Base-by-base conservation (phyloP, 768 basidiomycete genomes). In the Clavaria fumosa region DNA sequence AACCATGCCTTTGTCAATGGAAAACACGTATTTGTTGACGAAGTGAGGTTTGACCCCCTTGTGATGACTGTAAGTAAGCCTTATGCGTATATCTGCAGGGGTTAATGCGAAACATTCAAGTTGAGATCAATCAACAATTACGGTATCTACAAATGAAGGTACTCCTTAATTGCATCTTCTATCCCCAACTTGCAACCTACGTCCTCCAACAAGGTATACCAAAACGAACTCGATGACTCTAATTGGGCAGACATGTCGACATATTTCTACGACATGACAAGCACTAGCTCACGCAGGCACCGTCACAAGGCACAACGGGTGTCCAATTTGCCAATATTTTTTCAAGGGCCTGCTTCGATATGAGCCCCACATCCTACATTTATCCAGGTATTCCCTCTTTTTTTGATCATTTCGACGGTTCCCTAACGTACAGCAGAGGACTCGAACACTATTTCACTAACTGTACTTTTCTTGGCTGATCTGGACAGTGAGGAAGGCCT, bases 251-350 rank as follows among this genome's bases (percentile, higher is more conserved):
- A 66, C 22, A 67, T 84, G 38, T 57, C 70, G 21, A 78, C 66
- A 10, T 89, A 83, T 58, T 97, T 96, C 60, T 96, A 93, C 51
- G 86, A 93, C 48, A 67, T 90, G 4, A 83, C 90, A 1, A 71
- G 70, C 0, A 75, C 84, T 0, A 63, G 64, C 28, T 60, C 66
- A 39, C 67, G 78, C 7, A 60, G 95, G n/a, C 96, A 88, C 54
- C 62, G 57, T 19, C 72, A 81, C 50, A 75, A 5, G 57, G 57
- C 10, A 46, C 64, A 2, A 63, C 63, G 12, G 58, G 60, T 24
- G 51, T 83, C 7, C 62, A 59, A 19, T 58, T 84, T 18, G 53
- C 69, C 41, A 72, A 69, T 45, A 50, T 84, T 7, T 63, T 77
- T 38, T 51, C 50, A 10, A 54, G 58, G 33, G 62, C 64, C 0